Percentiles rank a stretch among this genome's conserved stretches.
phyloP scores from a whole-genome alignment of 257 asterid species.

The Thymus quinquecostatus region DNA sequence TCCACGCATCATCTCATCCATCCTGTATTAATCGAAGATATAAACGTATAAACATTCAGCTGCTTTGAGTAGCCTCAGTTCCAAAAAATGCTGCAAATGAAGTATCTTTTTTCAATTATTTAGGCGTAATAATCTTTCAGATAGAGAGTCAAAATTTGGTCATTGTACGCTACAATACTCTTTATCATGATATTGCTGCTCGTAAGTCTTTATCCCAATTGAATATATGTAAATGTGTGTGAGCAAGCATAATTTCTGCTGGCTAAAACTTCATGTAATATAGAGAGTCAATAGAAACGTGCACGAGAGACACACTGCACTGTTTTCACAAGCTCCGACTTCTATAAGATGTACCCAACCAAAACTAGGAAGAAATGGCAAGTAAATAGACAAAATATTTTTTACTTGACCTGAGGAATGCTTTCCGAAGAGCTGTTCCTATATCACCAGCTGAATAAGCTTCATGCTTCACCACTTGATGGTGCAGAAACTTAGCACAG shows the following conservation, averaged over 20 bases:
- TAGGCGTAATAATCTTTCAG: background rate
- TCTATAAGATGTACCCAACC: background rate
- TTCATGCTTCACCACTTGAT: constrained; percentile 89
- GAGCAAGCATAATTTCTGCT: too few relatives aligned
- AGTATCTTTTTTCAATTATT: background rate
- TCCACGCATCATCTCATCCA: constrained; percentile 99
- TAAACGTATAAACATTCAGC: background rate
- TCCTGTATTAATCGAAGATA: constrained; percentile 55
- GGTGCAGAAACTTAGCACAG: constrained; percentile 97
- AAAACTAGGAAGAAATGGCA: background rate
- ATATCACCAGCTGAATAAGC: constrained; percentile 81
- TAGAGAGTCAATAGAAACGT: background rate
- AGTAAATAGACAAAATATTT: constrained; percentile 18
- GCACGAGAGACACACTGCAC: background rate
- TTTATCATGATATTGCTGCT: background rate
- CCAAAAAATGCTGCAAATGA: background rate
- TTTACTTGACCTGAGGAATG: constrained; percentile 77
- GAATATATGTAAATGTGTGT: too few relatives aligned
- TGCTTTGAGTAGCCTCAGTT: background rate
- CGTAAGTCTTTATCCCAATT: background rate
- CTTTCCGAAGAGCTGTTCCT: constrained; percentile 80
- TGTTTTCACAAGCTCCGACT: background rate
- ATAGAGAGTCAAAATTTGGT: background rate
- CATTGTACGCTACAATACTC: background rate
- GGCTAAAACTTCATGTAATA: background rate